phyloP scores from a whole-genome alignment of 2,329 filamentous ascomycete genomes.

The Fusarium solani-melongenae region DNA sequence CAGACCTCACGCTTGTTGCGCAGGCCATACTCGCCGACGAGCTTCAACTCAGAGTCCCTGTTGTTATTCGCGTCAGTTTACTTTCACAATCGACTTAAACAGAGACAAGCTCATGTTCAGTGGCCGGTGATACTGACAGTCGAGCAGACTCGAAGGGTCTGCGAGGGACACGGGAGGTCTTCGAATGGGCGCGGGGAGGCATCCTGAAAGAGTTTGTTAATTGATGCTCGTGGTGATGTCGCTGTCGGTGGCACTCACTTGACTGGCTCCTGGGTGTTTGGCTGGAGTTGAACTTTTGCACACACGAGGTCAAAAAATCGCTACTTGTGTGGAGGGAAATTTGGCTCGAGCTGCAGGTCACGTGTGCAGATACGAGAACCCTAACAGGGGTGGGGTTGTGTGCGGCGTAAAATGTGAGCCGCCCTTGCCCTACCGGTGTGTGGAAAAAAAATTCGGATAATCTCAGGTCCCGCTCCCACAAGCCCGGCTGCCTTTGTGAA shows the following conservation, averaged over 20 bases:
- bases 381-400: slow-evolving; percentile 42
- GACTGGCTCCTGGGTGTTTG: slow-evolving; percentile 53
- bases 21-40: slow-evolving; percentile 99
- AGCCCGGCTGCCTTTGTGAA: slow-evolving; percentile 47
- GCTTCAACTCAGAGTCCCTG: slow-evolving; percentile 99
- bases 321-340: neutral
- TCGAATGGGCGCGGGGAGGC: slow-evolving; percentile 80
- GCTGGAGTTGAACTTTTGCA: slow-evolving; percentile 48
- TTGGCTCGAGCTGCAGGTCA: slow-evolving; percentile 32
- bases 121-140: slow-evolving; percentile 98
- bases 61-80: slow-evolving; percentile 72
- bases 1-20: slow-evolving; percentile 99
- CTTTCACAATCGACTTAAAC: slow-evolving; percentile 88
- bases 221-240: slow-evolving; percentile 27
- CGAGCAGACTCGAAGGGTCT: slow-evolving; percentile 99
- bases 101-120: slow-evolving; percentile 98
- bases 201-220: slow-evolving; percentile 50
- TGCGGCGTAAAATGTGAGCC: slow-evolving; percentile 21
- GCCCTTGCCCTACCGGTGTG: slow-evolving; percentile 48
- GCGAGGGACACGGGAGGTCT: slow-evolving; percentile 99
- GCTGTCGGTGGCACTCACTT: slow-evolving; percentile 49
- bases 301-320: slow-evolving; percentile 47
- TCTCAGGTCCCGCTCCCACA: slow-evolving; percentile 52
- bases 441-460: slow-evolving; percentile 51
- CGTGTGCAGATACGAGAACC: slow-evolving; percentile 46